phyloP scores from a whole-genome alignment of 768 basidiomycete genomes.

The Tulasnella calospora region DNA sequence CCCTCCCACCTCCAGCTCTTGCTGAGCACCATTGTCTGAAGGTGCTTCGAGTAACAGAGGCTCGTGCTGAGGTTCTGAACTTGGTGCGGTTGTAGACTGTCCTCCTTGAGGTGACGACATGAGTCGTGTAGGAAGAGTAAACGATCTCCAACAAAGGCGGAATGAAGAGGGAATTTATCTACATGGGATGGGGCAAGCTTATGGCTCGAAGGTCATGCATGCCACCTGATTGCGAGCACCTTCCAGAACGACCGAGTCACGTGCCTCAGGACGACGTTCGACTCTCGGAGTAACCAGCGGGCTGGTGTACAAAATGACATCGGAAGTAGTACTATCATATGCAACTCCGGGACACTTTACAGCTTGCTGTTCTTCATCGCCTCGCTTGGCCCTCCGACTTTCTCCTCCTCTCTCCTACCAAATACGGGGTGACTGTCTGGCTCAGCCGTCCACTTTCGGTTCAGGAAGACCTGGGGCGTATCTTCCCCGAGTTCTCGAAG shows the following conservation, averaged over 20 bases:
- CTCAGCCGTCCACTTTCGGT: background rate
- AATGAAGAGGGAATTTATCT: background rate
- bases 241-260: background rate
- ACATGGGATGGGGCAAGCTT: background rate
- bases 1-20: slow-evolving; percentile 22
- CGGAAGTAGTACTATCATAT: background rate
- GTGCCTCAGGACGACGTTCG: background rate
- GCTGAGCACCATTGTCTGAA: background rate
- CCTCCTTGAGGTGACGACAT: background rate
- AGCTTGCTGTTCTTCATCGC: background rate
- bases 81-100: background rate
- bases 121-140: background rate
- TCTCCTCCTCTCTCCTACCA: background rate
- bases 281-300: background rate
- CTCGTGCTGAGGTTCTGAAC: background rate
- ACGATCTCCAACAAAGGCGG: background rate
- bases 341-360: background rate
- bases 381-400: background rate
- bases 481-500: background rate
- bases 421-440: background rate
- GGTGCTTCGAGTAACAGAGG: background rate
- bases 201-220: background rate
- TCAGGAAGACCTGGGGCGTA: background rate
- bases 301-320: background rate
- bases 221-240: background rate